These are phyloP conservation scores for Leccinum subatratum DNA, from an alignment of 1,284 basidiomycete genomes.

Conservation along the genomic window DNA sequence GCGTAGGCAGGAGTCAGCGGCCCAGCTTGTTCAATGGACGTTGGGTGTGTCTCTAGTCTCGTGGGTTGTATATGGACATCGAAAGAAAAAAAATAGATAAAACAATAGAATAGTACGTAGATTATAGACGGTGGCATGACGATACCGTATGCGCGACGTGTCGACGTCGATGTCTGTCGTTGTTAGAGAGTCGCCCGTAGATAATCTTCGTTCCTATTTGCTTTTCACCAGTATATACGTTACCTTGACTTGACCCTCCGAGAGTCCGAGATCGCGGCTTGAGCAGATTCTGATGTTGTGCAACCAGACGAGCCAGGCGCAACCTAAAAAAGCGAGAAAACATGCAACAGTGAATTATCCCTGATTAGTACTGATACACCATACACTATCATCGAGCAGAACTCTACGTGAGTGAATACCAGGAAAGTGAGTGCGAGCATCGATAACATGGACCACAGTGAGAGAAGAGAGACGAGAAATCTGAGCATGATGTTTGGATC, in stretches of 20 bases:
- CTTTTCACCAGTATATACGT: neutral
- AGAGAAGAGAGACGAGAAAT: neutral
- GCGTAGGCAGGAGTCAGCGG: constrained; percentile 1
- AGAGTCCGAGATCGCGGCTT: neutral
- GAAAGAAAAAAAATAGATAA: neutral
- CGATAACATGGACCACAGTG: constrained; percentile 1
- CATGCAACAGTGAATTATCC: neutral
- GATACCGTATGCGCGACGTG: neutral
- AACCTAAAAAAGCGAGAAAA: neutral
- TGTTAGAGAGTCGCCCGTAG: constrained; percentile 3
- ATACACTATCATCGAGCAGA: constrained; percentile 9
- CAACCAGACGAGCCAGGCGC: neutral
- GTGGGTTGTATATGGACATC: constrained; percentile 1
- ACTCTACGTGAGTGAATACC: constrained; percentile 2
- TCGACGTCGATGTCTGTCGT: neutral
- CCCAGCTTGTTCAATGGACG: neutral
- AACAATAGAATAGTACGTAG: neutral
- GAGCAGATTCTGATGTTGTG: neutral
- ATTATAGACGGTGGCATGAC: neutral
- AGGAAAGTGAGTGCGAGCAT: constrained; percentile 6
- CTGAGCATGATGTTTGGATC: neutral
- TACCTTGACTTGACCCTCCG: neutral
- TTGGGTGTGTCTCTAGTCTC: constrained; percentile 2
- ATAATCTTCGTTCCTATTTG: neutral
- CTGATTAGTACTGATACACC: constrained; percentile 17